Conservation (phyloP, 1,284 basidiomycete genomes). For the Ganoderma lucidum region DNA sequence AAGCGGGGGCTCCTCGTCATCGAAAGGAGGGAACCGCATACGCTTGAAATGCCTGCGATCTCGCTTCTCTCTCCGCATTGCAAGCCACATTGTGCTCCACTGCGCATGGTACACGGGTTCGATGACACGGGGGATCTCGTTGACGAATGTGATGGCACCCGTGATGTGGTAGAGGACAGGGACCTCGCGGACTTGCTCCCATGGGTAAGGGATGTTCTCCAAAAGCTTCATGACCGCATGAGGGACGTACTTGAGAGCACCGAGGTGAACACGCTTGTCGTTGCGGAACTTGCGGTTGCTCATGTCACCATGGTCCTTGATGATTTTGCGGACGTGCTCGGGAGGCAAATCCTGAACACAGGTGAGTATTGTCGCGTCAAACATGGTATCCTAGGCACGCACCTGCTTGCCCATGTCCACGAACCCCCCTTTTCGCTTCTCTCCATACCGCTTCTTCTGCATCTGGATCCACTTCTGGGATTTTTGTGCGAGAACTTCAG, state of each 20-base stretch:
- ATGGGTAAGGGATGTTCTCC: conserved; percentile 99
- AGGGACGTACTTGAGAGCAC: conserved; percentile 98
- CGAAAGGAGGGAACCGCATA: conserved; percentile 99
- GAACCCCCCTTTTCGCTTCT: conserved; percentile 88
- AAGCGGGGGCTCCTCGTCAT: conserved; percentile 98
- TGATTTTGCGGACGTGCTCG: conserved; percentile 97
- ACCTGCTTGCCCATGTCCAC: conserved; percentile 96
- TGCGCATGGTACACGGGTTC: conserved; percentile 99
- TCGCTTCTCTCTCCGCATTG: conserved; percentile 98
- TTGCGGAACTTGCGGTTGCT: conserved; percentile 96
- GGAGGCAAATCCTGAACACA: conserved; percentile 78
- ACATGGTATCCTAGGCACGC: conserved; percentile 35
- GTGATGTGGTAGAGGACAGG: conserved; percentile 98
- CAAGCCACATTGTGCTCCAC: conserved; percentile 99
- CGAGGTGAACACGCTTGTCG: conserved; percentile 98
- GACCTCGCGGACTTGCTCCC: conserved; percentile 99
- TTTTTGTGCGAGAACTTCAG: conserved; percentile 84
- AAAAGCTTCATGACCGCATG: conserved; percentile 99
- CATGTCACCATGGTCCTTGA: conserved; percentile 98
- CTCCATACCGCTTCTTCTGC: conserved; percentile 91
- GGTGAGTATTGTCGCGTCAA: conserved; percentile 30
- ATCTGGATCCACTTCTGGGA: conserved; percentile 94
- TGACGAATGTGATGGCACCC: conserved; percentile 99
- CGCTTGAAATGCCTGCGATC: conserved; percentile 99
- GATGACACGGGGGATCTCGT: conserved; percentile 96